A percentile compares a stretch with the other conserved stretches of the same genome.
Conservation (phyloP, 306 rosid species). For the Ceratonia siliqua region DNA sequence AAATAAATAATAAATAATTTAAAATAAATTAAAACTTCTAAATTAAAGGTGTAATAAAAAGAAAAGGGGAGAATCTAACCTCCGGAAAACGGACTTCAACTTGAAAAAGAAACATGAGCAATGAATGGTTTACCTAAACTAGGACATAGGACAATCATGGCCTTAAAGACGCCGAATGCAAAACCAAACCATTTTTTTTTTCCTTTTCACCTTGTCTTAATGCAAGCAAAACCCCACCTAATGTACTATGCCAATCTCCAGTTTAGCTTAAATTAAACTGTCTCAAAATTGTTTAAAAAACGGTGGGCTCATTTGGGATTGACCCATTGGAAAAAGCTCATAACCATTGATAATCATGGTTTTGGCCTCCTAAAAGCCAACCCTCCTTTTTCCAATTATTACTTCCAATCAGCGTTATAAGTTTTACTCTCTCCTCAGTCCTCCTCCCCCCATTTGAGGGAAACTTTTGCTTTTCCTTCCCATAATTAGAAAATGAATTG, state of each 20-base stretch:
- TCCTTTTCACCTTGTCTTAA: not conserved
- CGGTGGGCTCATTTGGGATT: slow-evolving; percentile 25
- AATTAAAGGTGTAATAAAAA: too few relatives aligned
- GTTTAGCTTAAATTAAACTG: not conserved
- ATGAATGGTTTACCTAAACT: slow-evolving; percentile 27
- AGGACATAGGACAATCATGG: not conserved
- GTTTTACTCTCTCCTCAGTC: too few relatives aligned
- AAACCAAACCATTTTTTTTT: not conserved
- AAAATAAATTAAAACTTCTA: too few relatives aligned
- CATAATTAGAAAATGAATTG: not conserved
- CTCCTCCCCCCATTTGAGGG: too few relatives aligned
- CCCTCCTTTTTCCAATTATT: slow-evolving; percentile 17
- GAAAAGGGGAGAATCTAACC: too few relatives aligned
- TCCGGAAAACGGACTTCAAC: not conserved
- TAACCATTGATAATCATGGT: slow-evolving; percentile 3
- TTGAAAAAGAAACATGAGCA: not conserved
- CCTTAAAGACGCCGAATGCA: slow-evolving; percentile 18
- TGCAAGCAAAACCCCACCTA: not conserved
- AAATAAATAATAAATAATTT: too few relatives aligned
- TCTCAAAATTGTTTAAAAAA: not conserved
- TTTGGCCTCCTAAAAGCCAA: slow-evolving; percentile 24
- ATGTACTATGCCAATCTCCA: not conserved
- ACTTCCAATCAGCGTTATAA: too few relatives aligned
- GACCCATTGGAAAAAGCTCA: slow-evolving; percentile 1
- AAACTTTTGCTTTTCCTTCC: not conserved